Evolutionary conservation across 495 filamentous ascomycete species (phyloP), one percentile per base, ranked within the genome.

Genomic region (Penicillium diatomitis): DNA sequence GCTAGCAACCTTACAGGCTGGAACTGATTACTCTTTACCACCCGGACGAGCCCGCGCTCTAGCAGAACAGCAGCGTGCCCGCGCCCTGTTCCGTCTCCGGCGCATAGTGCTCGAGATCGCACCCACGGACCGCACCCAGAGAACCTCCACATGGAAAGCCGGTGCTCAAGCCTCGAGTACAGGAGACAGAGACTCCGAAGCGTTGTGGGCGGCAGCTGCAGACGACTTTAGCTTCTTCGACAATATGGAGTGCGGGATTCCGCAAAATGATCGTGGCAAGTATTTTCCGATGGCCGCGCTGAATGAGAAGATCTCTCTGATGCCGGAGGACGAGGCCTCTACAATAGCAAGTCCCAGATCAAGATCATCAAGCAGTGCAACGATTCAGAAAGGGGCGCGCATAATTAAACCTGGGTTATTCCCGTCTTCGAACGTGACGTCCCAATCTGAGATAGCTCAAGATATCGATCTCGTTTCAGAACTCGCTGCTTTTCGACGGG

Each of bases 221-320:
- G 62, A 73, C 30, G 81, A 85, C 51, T 85, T 83, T 51, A 81
- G 77, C 36, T 85, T 85, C 64, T 85, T 85, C 48, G 77, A 70
- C 2, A 78, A 81, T 41, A 78, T 78, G 36, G 80, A 83, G 57
- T 78, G 74, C 31, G 76, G 76, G 5, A 63, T 82, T 5, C 77
- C 71, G 12, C 61, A 68, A 11, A 65, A 67, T 40, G 68, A 72
- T 11, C 65, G 64, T 3, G 61, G 62, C 5, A 68, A 66, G 39
- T 71, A 72, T 48, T 65, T 72, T 44, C 71, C 73, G 2, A 66
- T 72, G 62, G 68, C 73, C 11, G 55, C 53, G 0, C 51, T 75
- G 3, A 72, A 71, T 10, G 70, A 75, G 40, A 75, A 72, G 43
- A 63, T 74, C 42, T 51, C 57, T 3, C 53, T 71, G 8, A 52